phyloP scores from a whole-genome alignment of 2,329 filamentous ascomycete species.

The Claviceps fusiformis region DNA sequence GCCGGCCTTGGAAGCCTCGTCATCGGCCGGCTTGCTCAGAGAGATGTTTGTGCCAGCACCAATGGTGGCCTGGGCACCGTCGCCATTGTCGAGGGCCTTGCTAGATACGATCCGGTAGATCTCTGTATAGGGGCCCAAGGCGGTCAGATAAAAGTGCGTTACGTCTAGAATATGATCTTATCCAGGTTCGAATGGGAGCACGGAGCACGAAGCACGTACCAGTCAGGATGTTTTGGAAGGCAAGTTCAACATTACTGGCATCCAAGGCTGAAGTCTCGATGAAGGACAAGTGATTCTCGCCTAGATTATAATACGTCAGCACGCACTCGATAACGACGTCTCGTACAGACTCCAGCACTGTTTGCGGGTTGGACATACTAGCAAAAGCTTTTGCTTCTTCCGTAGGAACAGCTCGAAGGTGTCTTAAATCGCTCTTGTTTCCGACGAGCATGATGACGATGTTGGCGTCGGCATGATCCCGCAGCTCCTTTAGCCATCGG shows the following conservation, averaged over 20 bases:
- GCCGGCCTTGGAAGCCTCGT: slow-evolving; percentile 59
- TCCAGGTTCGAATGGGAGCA: background rate
- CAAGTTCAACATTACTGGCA: slow-evolving; percentile 96
- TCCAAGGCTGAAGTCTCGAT: slow-evolving; percentile 98
- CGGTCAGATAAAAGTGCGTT: background rate
- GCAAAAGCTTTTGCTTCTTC: slow-evolving; percentile 98
- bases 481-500: slow-evolving; percentile 95
- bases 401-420: slow-evolving; percentile 89
- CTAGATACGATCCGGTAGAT: slow-evolving; percentile 99
- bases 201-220: slow-evolving; percentile 41
- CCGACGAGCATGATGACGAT: slow-evolving; percentile 99
- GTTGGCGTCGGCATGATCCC: slow-evolving; percentile 95
- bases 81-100: slow-evolving; percentile 88
- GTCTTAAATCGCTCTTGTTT: slow-evolving; percentile 99
- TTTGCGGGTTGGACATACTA: slow-evolving; percentile 40
- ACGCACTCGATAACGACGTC: background rate
- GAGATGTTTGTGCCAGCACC: slow-evolving; percentile 71
- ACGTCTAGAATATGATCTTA: background rate
- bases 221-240: slow-evolving; percentile 98
- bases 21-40: slow-evolving; percentile 72
- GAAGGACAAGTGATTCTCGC: slow-evolving; percentile 96
- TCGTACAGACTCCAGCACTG: background rate
- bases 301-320: slow-evolving; percentile 30
- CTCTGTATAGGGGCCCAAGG: slow-evolving; percentile 40
- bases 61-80: slow-evolving; percentile 66